Conservation (phyloP, 2,329 filamentous ascomycete species). For the Epichloe sp. region DNA sequence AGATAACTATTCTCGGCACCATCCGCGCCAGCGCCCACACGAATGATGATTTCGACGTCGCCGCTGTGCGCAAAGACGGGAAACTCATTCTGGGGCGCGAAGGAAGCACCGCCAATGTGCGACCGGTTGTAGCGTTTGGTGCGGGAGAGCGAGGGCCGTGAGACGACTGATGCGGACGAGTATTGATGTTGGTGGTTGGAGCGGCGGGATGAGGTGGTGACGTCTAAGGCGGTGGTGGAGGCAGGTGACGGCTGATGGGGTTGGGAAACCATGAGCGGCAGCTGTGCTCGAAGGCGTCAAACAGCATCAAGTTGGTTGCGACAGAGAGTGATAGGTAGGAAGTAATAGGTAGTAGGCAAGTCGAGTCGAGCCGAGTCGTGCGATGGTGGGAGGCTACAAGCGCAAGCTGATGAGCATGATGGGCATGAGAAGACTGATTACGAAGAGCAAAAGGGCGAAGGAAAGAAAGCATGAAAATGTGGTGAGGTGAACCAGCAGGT, state of each 20-base stretch:
- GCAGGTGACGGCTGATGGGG: conserved; percentile 28
- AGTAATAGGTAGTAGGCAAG: background rate
- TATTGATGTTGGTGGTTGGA: conserved; percentile 1
- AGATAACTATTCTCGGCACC: conserved; percentile 63
- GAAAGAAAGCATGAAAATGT: too few species aligned
- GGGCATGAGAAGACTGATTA: too few species aligned
- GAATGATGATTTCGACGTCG: conserved; percentile 81
- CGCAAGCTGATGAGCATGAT: too few species aligned
- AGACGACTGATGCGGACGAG: conserved; percentile 37
- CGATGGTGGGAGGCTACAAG: background rate
- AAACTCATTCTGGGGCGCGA: conserved; percentile 76
- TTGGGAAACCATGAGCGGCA: conserved; percentile 47
- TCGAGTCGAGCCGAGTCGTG: background rate
- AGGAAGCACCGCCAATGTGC: conserved; percentile 58
- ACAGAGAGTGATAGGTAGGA: background rate
- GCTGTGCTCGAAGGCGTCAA: conserved; percentile 1
- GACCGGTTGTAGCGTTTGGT: conserved; percentile 67
- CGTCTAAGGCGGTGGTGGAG: conserved; percentile 1
- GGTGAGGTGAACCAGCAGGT: background rate
- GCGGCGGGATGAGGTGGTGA: conserved; percentile 2
- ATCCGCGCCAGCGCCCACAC: conserved; percentile 42
- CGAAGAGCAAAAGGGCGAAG: too few species aligned
- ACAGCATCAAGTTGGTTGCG: background rate
- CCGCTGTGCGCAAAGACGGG: conserved; percentile 81
- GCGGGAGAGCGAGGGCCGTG: conserved; percentile 46